Conservation (phyloP, 1,284 basidiomycete genomes). For the Ceratobasidium papillatum region DNA sequence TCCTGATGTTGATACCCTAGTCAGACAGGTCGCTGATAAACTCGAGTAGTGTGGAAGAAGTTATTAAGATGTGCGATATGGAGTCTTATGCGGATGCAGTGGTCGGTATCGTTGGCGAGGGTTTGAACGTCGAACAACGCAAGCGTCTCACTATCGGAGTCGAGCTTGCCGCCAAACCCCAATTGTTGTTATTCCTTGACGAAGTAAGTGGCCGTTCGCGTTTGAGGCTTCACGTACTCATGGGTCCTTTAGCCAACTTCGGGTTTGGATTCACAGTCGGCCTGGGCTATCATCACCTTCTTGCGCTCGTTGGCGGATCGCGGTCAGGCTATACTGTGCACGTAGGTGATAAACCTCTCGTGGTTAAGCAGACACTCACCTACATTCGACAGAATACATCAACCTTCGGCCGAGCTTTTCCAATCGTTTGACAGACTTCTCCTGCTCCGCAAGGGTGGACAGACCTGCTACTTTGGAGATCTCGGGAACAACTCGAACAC, state of each 20-base stretch:
- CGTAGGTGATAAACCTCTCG: conserved; percentile 36
- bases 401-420: conserved; percentile 79
- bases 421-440: conserved; percentile 74
- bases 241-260: conserved; percentile 63
- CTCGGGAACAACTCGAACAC: conserved; percentile 66
- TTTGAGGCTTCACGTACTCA: neutral
- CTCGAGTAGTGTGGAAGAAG: conserved; percentile 74
- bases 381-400: conserved; percentile 69
- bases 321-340: conserved; percentile 79
- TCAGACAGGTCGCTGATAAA: conserved; percentile 53
- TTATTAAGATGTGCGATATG: conserved; percentile 81
- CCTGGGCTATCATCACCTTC: conserved; percentile 85
- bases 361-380: neutral
- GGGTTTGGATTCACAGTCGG: conserved; percentile 88
- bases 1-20: conserved; percentile 49
- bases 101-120: conserved; percentile 72
- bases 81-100: conserved; percentile 75
- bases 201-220: conserved; percentile 57
- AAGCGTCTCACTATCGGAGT: conserved; percentile 87
- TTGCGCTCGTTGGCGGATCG: conserved; percentile 83
- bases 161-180: conserved; percentile 81
- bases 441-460: conserved; percentile 68
- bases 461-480: conserved; percentile 82
- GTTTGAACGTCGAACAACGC: conserved; percentile 70
- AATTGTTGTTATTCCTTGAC: conserved; percentile 82